Percentiles rank a stretch among this genome's conserved stretches.
Conservation (phyloP, 164 flowering plant species). For the Stephania cephalantha region DNA sequence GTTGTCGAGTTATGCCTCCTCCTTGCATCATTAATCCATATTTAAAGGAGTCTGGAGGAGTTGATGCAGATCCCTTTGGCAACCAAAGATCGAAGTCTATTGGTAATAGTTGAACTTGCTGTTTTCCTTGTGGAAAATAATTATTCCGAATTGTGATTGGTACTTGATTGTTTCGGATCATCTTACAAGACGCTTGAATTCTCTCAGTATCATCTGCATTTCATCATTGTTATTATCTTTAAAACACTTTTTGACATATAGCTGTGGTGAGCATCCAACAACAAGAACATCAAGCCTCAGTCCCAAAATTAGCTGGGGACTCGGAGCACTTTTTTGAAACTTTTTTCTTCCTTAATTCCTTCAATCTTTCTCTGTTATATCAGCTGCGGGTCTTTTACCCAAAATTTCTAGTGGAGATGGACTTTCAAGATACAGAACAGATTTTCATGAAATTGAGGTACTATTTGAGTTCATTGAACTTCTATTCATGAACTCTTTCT, state of each 20-base stretch:
- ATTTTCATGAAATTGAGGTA: conserved; percentile 92
- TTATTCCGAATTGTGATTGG: not conserved
- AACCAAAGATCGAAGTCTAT: conserved; percentile 64
- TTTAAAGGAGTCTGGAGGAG: conserved; percentile 35
- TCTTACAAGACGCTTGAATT: not conserved
- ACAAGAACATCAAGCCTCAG: too few relatives aligned
- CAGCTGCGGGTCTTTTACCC: conserved; percentile 43
- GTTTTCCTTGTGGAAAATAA: not conserved
- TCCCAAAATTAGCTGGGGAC: too few relatives aligned
- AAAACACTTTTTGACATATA: too few relatives aligned
- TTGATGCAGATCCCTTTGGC: conserved; percentile 55
- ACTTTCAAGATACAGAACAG: conserved; percentile 78
- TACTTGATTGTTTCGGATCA: not conserved
- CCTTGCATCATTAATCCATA: conserved; percentile 89
- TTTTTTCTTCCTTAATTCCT: not conserved
- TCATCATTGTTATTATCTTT: too few relatives aligned
- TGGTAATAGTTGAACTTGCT: conserved; percentile 35
- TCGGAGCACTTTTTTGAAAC: not conserved
- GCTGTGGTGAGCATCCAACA: too few relatives aligned
- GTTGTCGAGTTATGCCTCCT: conserved; percentile 90
- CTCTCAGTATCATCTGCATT: not conserved
- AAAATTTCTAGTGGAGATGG: conserved; percentile 58
- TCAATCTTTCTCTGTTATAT: conserved; percentile 2
- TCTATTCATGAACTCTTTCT: not conserved
- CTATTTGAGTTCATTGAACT: not conserved